Evolutionary conservation across 2,329 filamentous ascomycete species (phyloP).

Genomic region (Apiospora malaysiana): DNA sequence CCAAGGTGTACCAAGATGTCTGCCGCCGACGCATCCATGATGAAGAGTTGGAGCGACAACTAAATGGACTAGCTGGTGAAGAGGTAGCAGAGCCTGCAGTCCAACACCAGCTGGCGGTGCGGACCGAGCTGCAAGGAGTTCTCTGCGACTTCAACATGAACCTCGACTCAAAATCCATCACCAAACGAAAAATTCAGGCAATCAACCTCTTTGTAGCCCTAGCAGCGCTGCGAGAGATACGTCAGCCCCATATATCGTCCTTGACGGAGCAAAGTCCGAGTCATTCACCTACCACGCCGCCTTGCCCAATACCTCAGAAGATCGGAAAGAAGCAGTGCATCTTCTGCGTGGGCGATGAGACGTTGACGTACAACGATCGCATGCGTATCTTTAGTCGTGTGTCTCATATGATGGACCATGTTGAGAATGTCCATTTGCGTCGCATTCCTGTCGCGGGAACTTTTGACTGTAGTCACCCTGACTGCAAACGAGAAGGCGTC

Average conservation of each 20-base stretch:
- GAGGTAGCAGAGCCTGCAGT: not conserved
- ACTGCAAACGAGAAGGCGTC: not conserved
- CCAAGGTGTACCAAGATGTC: not conserved
- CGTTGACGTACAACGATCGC: not conserved
- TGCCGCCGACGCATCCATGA: not conserved
- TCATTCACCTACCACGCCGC: not conserved
- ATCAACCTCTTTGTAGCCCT: not conserved
- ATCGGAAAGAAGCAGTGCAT: not conserved
- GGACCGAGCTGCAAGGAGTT: not conserved
- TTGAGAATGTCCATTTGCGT: not conserved
- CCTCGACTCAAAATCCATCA: not conserved
- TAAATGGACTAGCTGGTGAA: not conserved
- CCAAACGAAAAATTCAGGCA: not conserved
- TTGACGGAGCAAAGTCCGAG: not conserved
- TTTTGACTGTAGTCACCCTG: not conserved
- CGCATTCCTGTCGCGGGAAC: not conserved
- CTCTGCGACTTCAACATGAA: not conserved
- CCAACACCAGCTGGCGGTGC: not conserved
- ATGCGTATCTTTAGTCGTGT: not conserved
- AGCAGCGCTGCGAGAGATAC: not conserved
- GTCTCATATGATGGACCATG: slow-evolving; percentile 6
- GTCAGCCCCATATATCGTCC: not conserved
- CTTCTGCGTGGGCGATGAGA: not conserved
- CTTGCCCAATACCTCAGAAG: not conserved
- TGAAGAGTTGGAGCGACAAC: not conserved